These are phyloP conservation scores for Mycena latifolia DNA, from an alignment of 768 basidiomycete genomes.

Conservation along the genomic window DNA sequence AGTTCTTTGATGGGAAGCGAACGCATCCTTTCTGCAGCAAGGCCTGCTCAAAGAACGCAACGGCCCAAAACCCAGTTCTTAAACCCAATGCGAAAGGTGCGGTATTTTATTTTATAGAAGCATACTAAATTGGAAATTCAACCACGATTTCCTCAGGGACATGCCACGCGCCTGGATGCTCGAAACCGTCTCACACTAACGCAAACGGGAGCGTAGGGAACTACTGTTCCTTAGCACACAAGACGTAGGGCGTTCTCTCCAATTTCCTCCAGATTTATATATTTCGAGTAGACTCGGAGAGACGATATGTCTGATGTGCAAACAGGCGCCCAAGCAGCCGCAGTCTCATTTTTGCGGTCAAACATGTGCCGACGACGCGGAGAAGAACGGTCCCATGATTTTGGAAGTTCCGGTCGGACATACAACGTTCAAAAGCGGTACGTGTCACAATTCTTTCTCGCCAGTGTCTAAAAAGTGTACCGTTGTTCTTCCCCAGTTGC, in stretches of 20 bases:
- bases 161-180: constrained; percentile 67
- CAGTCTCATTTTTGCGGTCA: constrained; percentile 75
- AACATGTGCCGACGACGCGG: constrained; percentile 66
- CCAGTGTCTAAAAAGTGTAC: background rate
- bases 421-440: constrained; percentile 75
- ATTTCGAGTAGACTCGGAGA: constrained; percentile 53
- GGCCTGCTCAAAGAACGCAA: constrained; percentile 67
- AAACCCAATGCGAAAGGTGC: constrained; percentile 39
- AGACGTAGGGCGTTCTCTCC: constrained; percentile 51
- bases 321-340: constrained; percentile 64
- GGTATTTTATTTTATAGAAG: constrained; percentile 7
- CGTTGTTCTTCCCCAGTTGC: constrained; percentile 52
- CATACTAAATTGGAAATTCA: constrained; percentile 2
- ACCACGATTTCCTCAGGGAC: constrained; percentile 44
- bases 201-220: constrained; percentile 54
- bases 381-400: constrained; percentile 65
- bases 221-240: constrained; percentile 66
- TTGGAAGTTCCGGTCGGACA: constrained; percentile 72
- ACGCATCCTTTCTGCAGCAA: constrained; percentile 75
- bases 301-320: constrained; percentile 70
- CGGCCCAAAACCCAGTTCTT: constrained; percentile 34
- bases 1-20: constrained; percentile 67
- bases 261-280: background rate
- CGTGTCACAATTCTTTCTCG: constrained; percentile 30
- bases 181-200: constrained; percentile 56